Evolutionary conservation across 1,284 basidiomycete genomes (phyloP), one percentile per base, ranked within the genome.

Genomic region (Cryptococcus amylolentus): DNA sequence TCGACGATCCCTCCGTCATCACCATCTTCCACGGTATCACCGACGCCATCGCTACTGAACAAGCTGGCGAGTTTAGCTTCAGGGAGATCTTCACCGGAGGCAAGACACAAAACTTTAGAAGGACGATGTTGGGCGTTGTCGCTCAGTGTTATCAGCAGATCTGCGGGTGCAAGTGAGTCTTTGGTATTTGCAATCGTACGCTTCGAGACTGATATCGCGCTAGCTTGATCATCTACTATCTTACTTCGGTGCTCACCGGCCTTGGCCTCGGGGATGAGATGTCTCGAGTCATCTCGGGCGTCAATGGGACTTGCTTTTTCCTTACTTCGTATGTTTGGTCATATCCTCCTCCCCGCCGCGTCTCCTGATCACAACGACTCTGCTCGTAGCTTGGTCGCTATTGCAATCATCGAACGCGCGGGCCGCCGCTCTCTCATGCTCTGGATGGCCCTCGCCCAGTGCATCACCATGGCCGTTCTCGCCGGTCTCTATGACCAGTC

Each of bases 121-220:
- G 80, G 16, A 78, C 78, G 2, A 49, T 78, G 37, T 66, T 80
- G 45, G 78, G 75, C 28, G 63, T 75, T 26, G 63, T 64, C 3
- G 66, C 70, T 10, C 79, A 79, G 55, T 68, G 70, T 50, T 77
- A 79, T 71, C 78, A 79, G 59, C 78, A 80, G 62, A 76, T 79
- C 39, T 72, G 72, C 27, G 80, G 78, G 44, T 77, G 76, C 63
- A 71, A 66, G 61, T 66, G 44, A 48, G 65, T 59, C 18, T 5
- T 10, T 20, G 1, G 52, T 61, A 27, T 60, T 2, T 13, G 23
- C 38, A 31, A 46, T 28, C n/a, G 23, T 35, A 8, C 20, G 20
- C 20, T 20, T n/a, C 31, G 20, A 26, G 7, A 8, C 44, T 46
- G 26, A 46, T 27, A 16, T 4, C 8, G 7, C 7, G 18, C 12